phyloP scores from a whole-genome alignment of 2,329 filamentous ascomycete species.

The Colletotrichum somersetense region DNA sequence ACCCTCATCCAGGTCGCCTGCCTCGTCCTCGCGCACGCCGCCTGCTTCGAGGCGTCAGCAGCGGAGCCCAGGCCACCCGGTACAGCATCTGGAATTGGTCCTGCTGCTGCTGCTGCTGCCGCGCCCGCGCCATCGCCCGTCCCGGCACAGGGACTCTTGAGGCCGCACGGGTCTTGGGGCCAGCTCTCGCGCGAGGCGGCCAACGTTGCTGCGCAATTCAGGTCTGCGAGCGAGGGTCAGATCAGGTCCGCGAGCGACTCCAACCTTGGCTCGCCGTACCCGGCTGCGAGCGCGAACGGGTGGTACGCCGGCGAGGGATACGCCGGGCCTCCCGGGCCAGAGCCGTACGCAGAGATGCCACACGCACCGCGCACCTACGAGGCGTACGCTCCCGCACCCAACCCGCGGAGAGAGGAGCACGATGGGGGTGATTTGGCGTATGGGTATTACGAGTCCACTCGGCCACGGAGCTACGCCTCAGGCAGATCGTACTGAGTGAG shows the following conservation, averaged over 20 bases:
- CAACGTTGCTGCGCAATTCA: conserved; percentile 9
- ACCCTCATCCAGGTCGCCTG: conserved; percentile 34
- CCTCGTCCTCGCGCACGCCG: conserved; percentile 35
- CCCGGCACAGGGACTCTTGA: conserved; percentile 17
- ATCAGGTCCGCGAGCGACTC: conserved; percentile 31
- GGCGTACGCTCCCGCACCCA: conserved; percentile 28
- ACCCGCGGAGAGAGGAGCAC: conserved; percentile 18
- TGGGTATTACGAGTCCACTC: conserved; percentile 22
- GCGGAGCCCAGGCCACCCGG: neutral
- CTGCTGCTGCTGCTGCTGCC: neutral
- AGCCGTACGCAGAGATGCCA: conserved; percentile 30
- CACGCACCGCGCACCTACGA: conserved; percentile 21
- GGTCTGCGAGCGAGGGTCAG: conserved; percentile 36
- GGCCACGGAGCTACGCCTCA: conserved; percentile 34
- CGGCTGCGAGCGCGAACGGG: conserved; percentile 8
- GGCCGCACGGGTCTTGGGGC: conserved; percentile 21
- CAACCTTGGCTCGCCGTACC: conserved; percentile 15
- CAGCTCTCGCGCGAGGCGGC: conserved; percentile 17
- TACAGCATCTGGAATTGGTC: neutral
- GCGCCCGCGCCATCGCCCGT: conserved; percentile 11
- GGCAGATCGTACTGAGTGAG: conserved; percentile 33
- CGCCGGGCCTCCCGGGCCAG: conserved; percentile 3
- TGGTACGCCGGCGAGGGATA: conserved; percentile 32
- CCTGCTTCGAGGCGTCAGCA: conserved; percentile 28
- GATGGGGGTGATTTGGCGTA: conserved; percentile 6